Conservation (phyloP, 2,329 filamentous ascomycete species). For the Fusarium chlamydosporum region DNA sequence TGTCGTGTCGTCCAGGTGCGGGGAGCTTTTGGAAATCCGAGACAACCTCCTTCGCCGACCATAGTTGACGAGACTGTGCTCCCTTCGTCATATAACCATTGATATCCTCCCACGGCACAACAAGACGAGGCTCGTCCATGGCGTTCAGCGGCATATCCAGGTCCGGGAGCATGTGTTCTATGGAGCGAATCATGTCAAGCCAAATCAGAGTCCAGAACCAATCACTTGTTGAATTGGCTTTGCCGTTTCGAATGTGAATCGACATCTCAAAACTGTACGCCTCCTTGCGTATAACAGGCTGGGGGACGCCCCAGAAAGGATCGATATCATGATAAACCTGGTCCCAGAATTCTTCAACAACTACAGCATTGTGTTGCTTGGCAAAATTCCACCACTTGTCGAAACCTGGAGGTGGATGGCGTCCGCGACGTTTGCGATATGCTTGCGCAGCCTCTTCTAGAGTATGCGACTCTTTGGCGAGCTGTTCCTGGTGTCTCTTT, state of each 20-base stretch:
- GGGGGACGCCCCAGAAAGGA: conserved; percentile 69
- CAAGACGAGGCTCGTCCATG: conserved; percentile 76
- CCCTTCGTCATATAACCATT: conserved; percentile 67
- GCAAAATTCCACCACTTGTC: conserved; percentile 72
- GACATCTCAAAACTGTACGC: conserved; percentile 71
- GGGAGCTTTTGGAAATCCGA: conserved; percentile 62
- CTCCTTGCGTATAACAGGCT: conserved; percentile 65
- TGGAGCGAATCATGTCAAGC: conserved; percentile 66
- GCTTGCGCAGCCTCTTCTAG: conserved; percentile 68
- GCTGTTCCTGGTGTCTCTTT: conserved; percentile 56
- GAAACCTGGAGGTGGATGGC: conserved; percentile 75
- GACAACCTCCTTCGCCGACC: conserved; percentile 61
- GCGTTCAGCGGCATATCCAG: conserved; percentile 77
- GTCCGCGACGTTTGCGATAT: conserved; percentile 70
- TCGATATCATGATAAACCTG: conserved; percentile 73
- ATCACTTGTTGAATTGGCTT: conserved; percentile 65
- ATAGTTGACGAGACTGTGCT: conserved; percentile 61
- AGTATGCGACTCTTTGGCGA: conserved; percentile 63
- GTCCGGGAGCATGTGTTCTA: conserved; percentile 72
- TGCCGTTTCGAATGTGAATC: conserved; percentile 69
- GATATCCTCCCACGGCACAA: conserved; percentile 75
- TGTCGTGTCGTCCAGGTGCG: conserved; percentile 55
- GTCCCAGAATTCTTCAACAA: conserved; percentile 75
- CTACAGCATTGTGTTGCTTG: conserved; percentile 63
- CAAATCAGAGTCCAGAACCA: conserved; percentile 73